Evolutionary conservation across 257 asterid species (phyloP), one percentile per base, ranked within the genome.

Genomic region (Lycium barbarum): DNA sequence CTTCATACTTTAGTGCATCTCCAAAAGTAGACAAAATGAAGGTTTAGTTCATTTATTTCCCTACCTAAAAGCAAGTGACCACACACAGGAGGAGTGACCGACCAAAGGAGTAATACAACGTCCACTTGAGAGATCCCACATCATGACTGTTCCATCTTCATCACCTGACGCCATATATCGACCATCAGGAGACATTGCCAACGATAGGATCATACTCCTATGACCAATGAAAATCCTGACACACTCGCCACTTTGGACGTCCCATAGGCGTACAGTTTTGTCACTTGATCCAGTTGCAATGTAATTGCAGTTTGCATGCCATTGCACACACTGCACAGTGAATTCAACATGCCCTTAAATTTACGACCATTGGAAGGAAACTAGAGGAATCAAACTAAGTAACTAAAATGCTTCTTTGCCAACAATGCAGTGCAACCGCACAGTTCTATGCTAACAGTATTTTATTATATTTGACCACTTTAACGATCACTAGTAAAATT

Each of bases 151-250:
- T 82, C 99, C 99, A 85, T 97, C 99, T 91, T 97, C 99, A 83
- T 97, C 99, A 35, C 98, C 99, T 55, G 99, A 97, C 73, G 99
- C 99, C 99, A 97, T 94, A 74, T 94, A 94, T 74, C 98, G 97
- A 83, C 99, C 99, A 85, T 95, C 98, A 36, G 98, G 97, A 13
- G 99, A 97, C 98, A 95, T 94, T 55, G 98, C 98, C 91, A 97
- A 85, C 76, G 92, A 88, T 68, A 95, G 87, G 84, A 97, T 87
- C 99, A 95, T 95, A 86, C 99, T 94, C 85, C 98, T 88, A 83
- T 97, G 99, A 85, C 99, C 99, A 40, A 97, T 84, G 88, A 97
- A 97, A 88, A 97, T 92, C 87, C 99, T 91, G 17, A 95, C 98
- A 83, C 98, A 97, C 82, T 95, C 97, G 61, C 99, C 99, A 87